Base-by-base conservation (phyloP, 1,139 yeast species). In the Schizosaccharomyces versatilis region DNA sequence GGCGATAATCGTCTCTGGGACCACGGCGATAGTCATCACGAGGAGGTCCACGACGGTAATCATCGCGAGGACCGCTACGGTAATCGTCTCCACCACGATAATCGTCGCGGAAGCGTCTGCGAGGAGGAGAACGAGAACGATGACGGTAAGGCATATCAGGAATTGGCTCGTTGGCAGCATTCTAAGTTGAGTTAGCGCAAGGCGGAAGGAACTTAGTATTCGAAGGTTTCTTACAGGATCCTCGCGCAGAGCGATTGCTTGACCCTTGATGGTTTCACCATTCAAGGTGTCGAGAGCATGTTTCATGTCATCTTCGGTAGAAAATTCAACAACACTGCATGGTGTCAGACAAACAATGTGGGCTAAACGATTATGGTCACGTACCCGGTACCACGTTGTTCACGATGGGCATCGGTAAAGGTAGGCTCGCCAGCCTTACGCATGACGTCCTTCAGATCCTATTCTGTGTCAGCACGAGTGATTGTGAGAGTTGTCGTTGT, bases 21-120 rank as follows among this genome's bases (percentile, higher is more conserved):
- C 47, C 47, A 10, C 47, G 47, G 19, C 47, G 47, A 41, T 41
- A 17, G 12, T 41, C 47, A 19, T 44, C 49, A 19, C 49, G 19
- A 36, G 38, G 38, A n/a, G 49, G 49, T 24, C 32, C 32, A 24
- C 32, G 32, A 32, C 49, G 49, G 32, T 44, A 44, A 32, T 32
- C 32, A n/a, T 44, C 49, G n/a, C 49, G 47, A 15, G 9, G 15
- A 14, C 40, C 14, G 14, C n/a, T 24, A 44, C 49, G 49, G 36
- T 17, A 17, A 44, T 17, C 19, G 19, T 36, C 49, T 24, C 53
- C 41, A 15, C 42, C n/a, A 2, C 51, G 49, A 9, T 15, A 38
- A 47, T 59, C 60, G 61, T 81, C 32, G 32, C 36, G 49, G 51
- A 9, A 36, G 51, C 55, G 49, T 38, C 61, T 59, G 24, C 58